Evolutionary conservation across 2,329 filamentous ascomycete species (phyloP).

Genomic region (Penicillium digitatum): DNA sequence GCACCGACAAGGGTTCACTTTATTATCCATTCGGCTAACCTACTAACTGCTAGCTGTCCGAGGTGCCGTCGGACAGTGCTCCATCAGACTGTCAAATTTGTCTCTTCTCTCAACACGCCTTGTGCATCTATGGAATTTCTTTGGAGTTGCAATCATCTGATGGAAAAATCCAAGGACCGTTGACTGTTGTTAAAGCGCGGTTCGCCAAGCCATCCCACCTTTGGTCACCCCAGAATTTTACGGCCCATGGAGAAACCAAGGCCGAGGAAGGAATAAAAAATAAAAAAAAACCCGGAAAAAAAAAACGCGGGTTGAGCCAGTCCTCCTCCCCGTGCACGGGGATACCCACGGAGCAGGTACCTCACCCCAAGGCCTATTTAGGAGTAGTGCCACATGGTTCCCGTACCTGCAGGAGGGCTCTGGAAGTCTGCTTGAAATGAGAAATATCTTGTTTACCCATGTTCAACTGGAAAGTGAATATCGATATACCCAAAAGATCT

Average conservation of each 20-base stretch:
- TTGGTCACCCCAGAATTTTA: slow-evolving; percentile 19
- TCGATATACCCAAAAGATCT: no score
- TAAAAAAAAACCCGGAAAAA: neutral
- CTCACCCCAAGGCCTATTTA: slow-evolving; percentile 4
- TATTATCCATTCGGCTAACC: neutral
- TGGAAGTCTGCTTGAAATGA: slow-evolving; percentile 16
- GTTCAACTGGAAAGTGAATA: neutral
- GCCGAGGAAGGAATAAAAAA: neutral
- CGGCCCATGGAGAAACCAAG: slow-evolving; percentile 15
- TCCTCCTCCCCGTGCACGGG: neutral
- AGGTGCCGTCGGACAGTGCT: neutral
- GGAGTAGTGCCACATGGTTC: slow-evolving; percentile 10
- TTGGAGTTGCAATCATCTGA: no score
- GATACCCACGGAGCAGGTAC: neutral
- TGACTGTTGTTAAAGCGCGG: slow-evolving; percentile 7
- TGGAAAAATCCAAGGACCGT: neutral
- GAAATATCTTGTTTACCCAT: slow-evolving; percentile 1
- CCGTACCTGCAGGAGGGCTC: slow-evolving; percentile 18
- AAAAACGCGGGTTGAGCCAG: neutral
- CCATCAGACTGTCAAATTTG: neutral
- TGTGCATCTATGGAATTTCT: neutral
- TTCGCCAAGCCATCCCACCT: slow-evolving; percentile 23
- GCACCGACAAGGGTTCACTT: slow-evolving; percentile 8
- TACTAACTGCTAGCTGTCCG: neutral
- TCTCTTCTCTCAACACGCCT: neutral